These are phyloP conservation scores for Monilinia vaccinii-corymbosi DNA, from an alignment of 2,329 filamentous ascomycete genomes.

Conservation along the genomic window DNA sequence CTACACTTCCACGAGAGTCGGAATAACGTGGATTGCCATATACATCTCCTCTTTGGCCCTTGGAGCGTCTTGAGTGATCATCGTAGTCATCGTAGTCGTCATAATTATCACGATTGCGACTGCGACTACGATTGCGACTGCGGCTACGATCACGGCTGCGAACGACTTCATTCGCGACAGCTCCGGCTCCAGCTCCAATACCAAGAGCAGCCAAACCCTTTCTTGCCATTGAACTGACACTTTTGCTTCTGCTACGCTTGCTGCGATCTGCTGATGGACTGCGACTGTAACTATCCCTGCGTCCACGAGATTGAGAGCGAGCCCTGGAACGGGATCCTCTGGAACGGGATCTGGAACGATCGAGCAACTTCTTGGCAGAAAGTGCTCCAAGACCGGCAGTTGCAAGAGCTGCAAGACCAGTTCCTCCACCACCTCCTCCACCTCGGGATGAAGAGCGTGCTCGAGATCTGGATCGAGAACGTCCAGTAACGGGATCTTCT, in stretches of 20 bases:
- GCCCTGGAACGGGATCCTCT: too few species aligned
- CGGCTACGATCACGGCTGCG: slow-evolving; percentile 17
- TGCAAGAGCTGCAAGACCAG: slow-evolving; percentile 52
- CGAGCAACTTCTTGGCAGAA: slow-evolving; percentile 50
- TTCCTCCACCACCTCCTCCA: slow-evolving; percentile 36
- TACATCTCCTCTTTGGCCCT: slow-evolving; percentile 15
- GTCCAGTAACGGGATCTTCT: slow-evolving; percentile 37
- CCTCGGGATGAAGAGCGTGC: slow-evolving; percentile 45
- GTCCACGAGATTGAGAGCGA: slow-evolving; percentile 16
- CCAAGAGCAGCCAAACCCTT: slow-evolving; percentile 54
- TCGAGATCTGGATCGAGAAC: slow-evolving; percentile 63
- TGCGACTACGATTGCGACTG: too few species aligned
- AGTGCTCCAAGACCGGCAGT: slow-evolving; percentile 53
- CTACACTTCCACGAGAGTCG: slow-evolving; percentile 24
- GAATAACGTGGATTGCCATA: slow-evolving; percentile 26
- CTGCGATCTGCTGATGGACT: slow-evolving; percentile 29
- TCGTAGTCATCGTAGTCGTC: slow-evolving; percentile 21
- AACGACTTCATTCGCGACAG: slow-evolving; percentile 27
- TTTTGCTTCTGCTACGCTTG: slow-evolving; percentile 51
- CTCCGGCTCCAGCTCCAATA: slow-evolving; percentile 37
- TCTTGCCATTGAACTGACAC: slow-evolving; percentile 54
- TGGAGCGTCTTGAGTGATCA: slow-evolving; percentile 9
- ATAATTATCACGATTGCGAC: slow-evolving; percentile 18
- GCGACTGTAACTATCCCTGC: slow-evolving; percentile 26
- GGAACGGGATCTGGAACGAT: slow-evolving; percentile 46